A percentile compares a stretch with the other conserved stretches of the same genome.
Evolutionary conservation across 192 early-diverging fungal genomes (phyloP).

Genomic region (Backusella liffmaniae): DNA sequence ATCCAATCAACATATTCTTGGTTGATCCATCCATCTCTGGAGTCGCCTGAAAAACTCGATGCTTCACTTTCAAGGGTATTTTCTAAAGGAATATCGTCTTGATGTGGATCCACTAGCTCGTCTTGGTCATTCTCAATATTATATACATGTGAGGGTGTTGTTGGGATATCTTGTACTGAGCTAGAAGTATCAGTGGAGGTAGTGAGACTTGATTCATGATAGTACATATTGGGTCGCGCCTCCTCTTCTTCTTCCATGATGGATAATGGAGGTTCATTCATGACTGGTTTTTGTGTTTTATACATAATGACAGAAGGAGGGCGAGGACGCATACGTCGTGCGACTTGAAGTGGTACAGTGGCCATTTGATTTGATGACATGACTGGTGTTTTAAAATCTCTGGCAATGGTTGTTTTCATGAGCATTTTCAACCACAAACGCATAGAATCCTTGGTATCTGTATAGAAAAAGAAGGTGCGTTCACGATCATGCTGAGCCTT

Average conservation of each 20-base stretch:
- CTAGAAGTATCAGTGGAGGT: conserved; percentile 1
- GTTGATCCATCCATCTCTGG: conserved; percentile 22
- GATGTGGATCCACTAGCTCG: conserved; percentile 30
- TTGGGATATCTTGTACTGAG: background rate
- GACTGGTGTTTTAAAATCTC: conserved; percentile 53
- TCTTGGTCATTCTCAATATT: conserved; percentile 13
- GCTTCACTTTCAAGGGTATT: background rate
- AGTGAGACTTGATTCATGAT: conserved; percentile 19
- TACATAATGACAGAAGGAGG: conserved; percentile 49
- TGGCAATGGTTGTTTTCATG: conserved; percentile 64
- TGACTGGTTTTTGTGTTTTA: conserved; percentile 16
- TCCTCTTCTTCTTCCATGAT: conserved; percentile 35
- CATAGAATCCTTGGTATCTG: conserved; percentile 51
- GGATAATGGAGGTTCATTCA: conserved; percentile 7
- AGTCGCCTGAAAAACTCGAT: background rate
- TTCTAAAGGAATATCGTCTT: background rate
- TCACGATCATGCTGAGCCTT: conserved; percentile 58
- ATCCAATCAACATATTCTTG: conserved; percentile 51
- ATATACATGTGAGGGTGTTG: background rate
- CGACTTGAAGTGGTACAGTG: conserved; percentile 54
- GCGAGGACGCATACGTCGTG: conserved; percentile 53
- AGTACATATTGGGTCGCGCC: background rate
- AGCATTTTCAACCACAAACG: conserved; percentile 57
- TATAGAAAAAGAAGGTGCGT: conserved; percentile 59
- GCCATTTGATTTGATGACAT: conserved; percentile 59